Base-by-base conservation (phyloP, 1,284 basidiomycete species). In the Leccinum subatratum region DNA sequence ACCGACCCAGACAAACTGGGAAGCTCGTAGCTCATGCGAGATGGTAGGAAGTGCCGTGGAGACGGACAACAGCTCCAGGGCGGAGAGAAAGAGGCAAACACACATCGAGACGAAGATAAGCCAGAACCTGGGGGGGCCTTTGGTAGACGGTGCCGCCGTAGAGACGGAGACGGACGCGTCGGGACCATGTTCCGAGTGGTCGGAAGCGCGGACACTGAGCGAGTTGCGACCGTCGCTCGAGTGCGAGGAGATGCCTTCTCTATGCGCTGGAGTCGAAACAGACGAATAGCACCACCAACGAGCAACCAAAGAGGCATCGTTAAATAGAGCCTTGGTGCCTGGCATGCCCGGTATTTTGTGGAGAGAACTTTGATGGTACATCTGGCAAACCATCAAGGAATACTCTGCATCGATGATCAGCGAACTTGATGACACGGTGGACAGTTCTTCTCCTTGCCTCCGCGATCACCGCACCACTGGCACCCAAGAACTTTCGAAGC, bases 31-130 rank as follows among this genome's bases (percentile, higher is more conserved):
- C 7, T 72, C 74, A 57, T 73, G 57, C 14, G 75, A 69, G 54
- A 81, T 80, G 6, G 72, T 77, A 1, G 80, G 79, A 6, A 80
- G 75, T 0, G 79, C 77, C 1, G 77, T 79, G 9, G 68, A 54
- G n/a, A 67, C 45, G 14, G 68, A 64, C 1, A 59, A 63, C 1
- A 64, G 45, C 54, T 69, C 68, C 28, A 69, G 59, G 4, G 68
- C 65, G 12, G 68, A 69, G n/a, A 69, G 65, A 62, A 56, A 69
- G n/a, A 69, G 68, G 54, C 61, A 67, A 18, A 57, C 54, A 30
- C 68, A 69, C 59, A 69, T 64, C 7, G 48, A 51, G 20, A 22
- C 48, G 20, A 51, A 51, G 6, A 51, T 22, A 22, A 51, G 48
- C 48, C 20, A 51, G 48, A 51, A 51, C 48, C n/a, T 48, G 37